phyloP scores from a whole-genome alignment of 208 protist species.

The Leishmania tarentolae region DNA sequence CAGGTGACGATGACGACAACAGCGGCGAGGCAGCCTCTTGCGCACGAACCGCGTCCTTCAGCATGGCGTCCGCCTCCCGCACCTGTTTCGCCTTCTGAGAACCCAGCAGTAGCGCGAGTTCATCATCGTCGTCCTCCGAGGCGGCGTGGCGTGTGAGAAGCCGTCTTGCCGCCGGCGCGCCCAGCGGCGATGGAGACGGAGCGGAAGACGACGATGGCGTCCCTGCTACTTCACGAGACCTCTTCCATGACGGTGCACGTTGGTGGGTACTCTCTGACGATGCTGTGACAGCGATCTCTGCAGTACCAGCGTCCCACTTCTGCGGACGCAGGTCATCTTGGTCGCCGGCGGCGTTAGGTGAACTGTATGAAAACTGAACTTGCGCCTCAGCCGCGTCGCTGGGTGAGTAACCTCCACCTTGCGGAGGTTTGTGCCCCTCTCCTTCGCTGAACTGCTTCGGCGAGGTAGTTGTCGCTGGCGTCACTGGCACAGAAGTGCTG shows the following conservation, averaged over 20 bases:
- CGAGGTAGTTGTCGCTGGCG: neutral
- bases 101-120: conserved; percentile 77
- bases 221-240: neutral
- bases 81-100: conserved; percentile 49
- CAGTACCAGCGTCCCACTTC: neutral
- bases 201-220: neutral
- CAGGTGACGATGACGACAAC: neutral
- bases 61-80: conserved; percentile 31
- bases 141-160: conserved; percentile 10
- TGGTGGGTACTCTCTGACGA: neutral
- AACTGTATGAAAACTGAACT: neutral
- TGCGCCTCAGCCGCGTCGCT: conserved; percentile 9
- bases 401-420: neutral
- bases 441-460: neutral
- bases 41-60: conserved; percentile 2
- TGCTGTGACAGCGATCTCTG: neutral
- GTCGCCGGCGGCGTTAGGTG: conserved; percentile 1
- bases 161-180: conserved; percentile 8
- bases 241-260: neutral
- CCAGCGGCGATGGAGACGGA: neutral
- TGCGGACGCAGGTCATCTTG: too few relatives aligned
- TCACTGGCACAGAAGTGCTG: neutral
- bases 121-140: conserved; percentile 56
- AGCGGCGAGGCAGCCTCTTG: conserved; percentile 11
- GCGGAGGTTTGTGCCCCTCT: neutral